These are phyloP conservation scores for Suhomyces yuchorum DNA, from an alignment of 1,139 yeast genomes.

Conservation along the genomic window DNA sequence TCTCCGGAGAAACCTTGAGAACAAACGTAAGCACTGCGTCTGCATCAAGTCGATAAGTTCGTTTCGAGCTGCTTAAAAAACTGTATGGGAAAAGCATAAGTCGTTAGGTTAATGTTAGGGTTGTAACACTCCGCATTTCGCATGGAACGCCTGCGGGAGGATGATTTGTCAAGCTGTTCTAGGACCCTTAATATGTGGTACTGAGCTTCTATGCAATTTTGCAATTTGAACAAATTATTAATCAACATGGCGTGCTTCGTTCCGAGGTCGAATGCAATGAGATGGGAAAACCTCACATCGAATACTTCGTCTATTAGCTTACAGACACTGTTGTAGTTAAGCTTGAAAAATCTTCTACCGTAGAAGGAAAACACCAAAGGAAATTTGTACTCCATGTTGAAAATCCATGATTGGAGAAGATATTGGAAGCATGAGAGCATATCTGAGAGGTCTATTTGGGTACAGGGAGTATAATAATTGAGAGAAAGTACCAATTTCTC, in stretches of 20 bases:
- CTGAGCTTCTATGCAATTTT: slow-evolving; percentile 12
- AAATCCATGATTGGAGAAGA: slow-evolving; percentile 29
- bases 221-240: slow-evolving; percentile 16
- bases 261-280: background rate
- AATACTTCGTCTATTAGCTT: slow-evolving; percentile 14
- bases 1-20: background rate
- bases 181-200: slow-evolving; percentile 16
- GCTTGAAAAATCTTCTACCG: slow-evolving; percentile 32
- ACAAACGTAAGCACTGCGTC: background rate
- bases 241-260: slow-evolving; percentile 8
- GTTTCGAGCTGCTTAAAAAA: slow-evolving; percentile 7
- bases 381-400: slow-evolving; percentile 31
- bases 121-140: background rate
- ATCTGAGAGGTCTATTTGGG: background rate
- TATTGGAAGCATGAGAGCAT: slow-evolving; percentile 32
- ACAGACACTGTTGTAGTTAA: slow-evolving; percentile 26
- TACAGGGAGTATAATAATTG: background rate
- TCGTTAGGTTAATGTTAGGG: slow-evolving; percentile 2
- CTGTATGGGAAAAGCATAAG: slow-evolving; percentile 4
- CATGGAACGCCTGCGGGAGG: slow-evolving; percentile 3
- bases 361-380: slow-evolving; percentile 43
- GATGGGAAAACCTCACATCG: slow-evolving; percentile 10
- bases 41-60: slow-evolving; percentile 1
- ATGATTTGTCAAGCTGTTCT: slow-evolving; percentile 12
- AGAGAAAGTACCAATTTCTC: background rate